These are phyloP conservation scores for Diaporthe citriasiana DNA, from an alignment of 2,329 filamentous ascomycete genomes.

Conservation along the genomic window DNA sequence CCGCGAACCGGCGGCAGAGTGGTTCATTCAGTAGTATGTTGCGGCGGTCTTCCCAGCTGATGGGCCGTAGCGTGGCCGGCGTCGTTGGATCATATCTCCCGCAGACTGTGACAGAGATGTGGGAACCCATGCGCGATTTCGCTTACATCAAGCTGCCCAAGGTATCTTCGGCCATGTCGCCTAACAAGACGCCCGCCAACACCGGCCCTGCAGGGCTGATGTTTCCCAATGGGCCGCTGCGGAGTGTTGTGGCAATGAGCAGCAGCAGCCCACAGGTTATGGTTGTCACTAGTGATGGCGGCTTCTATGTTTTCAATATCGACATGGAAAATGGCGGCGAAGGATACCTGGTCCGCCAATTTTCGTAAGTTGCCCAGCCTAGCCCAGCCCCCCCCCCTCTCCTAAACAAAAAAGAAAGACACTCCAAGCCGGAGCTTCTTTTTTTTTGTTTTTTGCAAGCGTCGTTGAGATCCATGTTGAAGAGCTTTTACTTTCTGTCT, in stretches of 20 bases:
- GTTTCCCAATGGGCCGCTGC: constrained; percentile 68
- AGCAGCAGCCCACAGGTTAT: constrained; percentile 95
- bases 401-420: background rate
- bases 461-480: background rate
- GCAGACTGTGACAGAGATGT: constrained; percentile 95
- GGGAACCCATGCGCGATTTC: constrained; percentile 95
- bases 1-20: constrained; percentile 65
- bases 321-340: constrained; percentile 96
- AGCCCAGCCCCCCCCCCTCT: background rate
- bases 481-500: background rate
- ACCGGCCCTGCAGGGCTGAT: constrained; percentile 44
- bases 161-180: constrained; percentile 51
- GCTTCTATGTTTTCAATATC: constrained; percentile 95
- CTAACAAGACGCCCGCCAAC: constrained; percentile 46
- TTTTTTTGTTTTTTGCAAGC: no score
- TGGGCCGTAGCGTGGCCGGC: constrained; percentile 88
- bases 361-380: constrained; percentile 77
- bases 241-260: constrained; percentile 97
- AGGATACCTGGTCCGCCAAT: constrained; percentile 90
- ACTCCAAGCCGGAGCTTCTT: no score
- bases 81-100: constrained; percentile 94
- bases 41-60: constrained; percentile 93
- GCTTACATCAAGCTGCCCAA: constrained; percentile 95
- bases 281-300: constrained; percentile 96
- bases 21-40: constrained; percentile 92